phyloP scores from a whole-genome alignment of 139 green algal genomes.

The Volvox africanus region DNA sequence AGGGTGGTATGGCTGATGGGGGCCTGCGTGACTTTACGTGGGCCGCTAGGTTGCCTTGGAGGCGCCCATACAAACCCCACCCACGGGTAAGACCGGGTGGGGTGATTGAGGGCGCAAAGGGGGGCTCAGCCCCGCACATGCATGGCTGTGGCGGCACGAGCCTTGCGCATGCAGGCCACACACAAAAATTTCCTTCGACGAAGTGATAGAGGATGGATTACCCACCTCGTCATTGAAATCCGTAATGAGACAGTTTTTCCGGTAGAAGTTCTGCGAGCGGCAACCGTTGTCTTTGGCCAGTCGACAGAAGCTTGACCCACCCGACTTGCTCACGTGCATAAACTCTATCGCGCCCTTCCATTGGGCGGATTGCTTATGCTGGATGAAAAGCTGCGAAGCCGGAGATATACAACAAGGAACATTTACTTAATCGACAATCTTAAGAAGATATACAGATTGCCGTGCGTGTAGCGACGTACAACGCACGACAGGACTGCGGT shows the following conservation, averaged over 20 bases:
- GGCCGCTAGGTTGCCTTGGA: background rate
- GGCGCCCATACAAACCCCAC: background rate
- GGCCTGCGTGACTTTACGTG: background rate
- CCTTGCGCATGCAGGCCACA: background rate
- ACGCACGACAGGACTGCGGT: background rate
- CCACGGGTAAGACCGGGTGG: background rate
- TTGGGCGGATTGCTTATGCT: background rate
- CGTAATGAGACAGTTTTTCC: background rate
- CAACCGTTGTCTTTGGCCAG: slow-evolving; percentile 6
- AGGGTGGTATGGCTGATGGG: background rate
- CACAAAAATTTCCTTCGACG: background rate
- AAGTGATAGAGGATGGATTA: background rate
- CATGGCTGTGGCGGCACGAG: background rate
- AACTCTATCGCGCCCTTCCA: background rate
- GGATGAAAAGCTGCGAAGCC: background rate
- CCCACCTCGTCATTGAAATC: slow-evolving; percentile 1
- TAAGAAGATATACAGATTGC: background rate
- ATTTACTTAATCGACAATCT: too few species aligned
- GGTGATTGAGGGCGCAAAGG: background rate
- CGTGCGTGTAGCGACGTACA: background rate
- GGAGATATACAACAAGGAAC: background rate
- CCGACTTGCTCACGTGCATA: slow-evolving; percentile 29
- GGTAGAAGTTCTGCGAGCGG: background rate
- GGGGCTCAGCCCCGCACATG: too few species aligned
- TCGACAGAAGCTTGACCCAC: slow-evolving; percentile 18